Evolutionary conservation across 108 stramenopile species (phyloP).

Genomic region (Schizochytrium sp.): DNA sequence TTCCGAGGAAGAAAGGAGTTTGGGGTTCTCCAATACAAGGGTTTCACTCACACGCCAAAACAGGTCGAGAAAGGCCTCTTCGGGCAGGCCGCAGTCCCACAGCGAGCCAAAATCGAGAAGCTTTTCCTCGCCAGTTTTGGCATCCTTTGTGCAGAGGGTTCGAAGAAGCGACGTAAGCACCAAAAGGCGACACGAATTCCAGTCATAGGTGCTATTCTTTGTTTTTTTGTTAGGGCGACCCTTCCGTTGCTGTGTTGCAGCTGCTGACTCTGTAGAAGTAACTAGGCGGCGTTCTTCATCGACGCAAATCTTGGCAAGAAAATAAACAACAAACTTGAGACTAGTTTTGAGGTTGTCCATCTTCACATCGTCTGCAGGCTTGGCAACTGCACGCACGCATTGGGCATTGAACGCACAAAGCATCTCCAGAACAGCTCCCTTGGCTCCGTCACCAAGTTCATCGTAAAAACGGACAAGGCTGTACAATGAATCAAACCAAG

Average conservation of each 20-base stretch:
- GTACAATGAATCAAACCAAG: constrained; percentile 34
- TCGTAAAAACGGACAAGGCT: constrained; percentile 38
- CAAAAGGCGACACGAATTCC: neutral
- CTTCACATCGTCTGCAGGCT: neutral
- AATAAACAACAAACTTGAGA: constrained; percentile 1
- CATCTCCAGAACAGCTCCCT: constrained; percentile 16
- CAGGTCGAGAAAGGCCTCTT: constrained; percentile 42
- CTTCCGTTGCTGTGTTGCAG: constrained; percentile 1
- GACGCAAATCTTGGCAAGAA: constrained; percentile 13
- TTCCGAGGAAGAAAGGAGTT: neutral
- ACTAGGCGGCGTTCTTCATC: neutral
- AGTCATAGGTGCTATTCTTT: neutral
- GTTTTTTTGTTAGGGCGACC: neutral
- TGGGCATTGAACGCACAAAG: neutral
- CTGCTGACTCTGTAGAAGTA: neutral
- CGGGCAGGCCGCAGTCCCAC: constrained; percentile 41
- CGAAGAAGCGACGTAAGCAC: constrained; percentile 21
- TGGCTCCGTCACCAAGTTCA: constrained; percentile 18
- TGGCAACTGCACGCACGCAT: neutral
- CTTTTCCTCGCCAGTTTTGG: neutral
- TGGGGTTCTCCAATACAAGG: constrained; percentile 23
- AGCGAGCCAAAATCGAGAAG: constrained; percentile 45
- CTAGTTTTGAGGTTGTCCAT: neutral
- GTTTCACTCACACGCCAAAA: constrained; percentile 31
- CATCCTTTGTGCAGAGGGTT: neutral